phyloP scores from a whole-genome alignment of 345 rosid genomes.

The Rhodamnia argentea region DNA sequence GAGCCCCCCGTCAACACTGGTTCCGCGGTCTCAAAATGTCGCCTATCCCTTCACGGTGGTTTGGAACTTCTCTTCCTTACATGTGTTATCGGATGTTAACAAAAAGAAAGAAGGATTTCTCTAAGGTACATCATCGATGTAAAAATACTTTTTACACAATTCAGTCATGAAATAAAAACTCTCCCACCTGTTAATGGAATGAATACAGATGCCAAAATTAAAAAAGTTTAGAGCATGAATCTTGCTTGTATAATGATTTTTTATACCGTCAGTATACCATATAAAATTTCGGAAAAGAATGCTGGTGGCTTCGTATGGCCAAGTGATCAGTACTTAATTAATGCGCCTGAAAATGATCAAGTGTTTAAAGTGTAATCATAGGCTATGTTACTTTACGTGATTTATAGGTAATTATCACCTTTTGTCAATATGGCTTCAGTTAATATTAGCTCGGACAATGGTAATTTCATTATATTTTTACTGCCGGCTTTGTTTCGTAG shows the following conservation, averaged over 20 bases:
- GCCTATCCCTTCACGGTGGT: neutral
- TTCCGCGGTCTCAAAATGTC: neutral
- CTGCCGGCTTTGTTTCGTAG: neutral
- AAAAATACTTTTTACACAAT: neutral
- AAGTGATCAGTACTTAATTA: neutral
- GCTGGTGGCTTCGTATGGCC: neutral
- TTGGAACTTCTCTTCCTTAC: neutral
- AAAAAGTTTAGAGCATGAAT: neutral
- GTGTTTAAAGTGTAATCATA: neutral
- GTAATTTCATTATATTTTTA: neutral
- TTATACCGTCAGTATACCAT: neutral
- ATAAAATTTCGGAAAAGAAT: neutral
- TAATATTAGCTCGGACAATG: neutral
- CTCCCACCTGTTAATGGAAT: neutral
- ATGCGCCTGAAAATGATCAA: neutral
- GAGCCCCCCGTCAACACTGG: neutral
- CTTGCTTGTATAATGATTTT: neutral
- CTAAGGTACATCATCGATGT: neutral
- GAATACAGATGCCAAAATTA: neutral
- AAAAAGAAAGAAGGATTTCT: neutral
- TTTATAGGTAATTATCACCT: neutral
- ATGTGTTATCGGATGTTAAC: neutral
- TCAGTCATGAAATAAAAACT: neutral
- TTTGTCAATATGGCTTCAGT: neutral
- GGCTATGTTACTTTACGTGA: neutral